Conservation (phyloP, 495 filamentous ascomycete species). For the Neurospora sp. region DNA sequence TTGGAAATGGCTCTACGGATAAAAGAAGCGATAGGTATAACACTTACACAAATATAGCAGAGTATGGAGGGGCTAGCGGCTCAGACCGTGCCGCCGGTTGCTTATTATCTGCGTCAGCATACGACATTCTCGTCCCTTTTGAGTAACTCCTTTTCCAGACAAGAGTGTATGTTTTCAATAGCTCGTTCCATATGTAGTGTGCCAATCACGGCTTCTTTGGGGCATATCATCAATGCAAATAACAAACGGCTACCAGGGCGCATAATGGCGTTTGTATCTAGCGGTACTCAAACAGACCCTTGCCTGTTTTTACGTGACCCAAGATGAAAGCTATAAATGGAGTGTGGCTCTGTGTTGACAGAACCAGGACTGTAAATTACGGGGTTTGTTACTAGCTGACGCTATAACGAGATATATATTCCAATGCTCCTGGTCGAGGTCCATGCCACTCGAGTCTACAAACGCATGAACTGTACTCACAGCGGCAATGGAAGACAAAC, state of each 20-base stretch:
- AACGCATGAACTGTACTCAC: not conserved
- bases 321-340: not conserved
- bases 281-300: not conserved
- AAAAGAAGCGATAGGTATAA: no score
- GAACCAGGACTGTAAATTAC: not conserved
- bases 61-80: not conserved
- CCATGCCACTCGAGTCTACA: not conserved
- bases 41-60: not conserved
- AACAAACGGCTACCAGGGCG: not conserved
- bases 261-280: not conserved
- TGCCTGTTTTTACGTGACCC: not conserved
- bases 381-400: not conserved
- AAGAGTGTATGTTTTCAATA: no score
- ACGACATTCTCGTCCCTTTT: not conserved
- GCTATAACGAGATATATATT: not conserved
- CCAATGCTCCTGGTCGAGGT: no score
- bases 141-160: not conserved
- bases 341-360: not conserved
- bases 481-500: not conserved
- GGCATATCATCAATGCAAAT: not conserved
- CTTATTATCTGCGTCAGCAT: not conserved
- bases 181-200: not conserved
- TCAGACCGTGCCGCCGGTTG: no score
- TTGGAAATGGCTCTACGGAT: no score
- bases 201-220: not conserved